phyloP scores from a whole-genome alignment of 2,329 filamentous ascomycete genomes.

The Paraphoma chrysanthemicola region DNA sequence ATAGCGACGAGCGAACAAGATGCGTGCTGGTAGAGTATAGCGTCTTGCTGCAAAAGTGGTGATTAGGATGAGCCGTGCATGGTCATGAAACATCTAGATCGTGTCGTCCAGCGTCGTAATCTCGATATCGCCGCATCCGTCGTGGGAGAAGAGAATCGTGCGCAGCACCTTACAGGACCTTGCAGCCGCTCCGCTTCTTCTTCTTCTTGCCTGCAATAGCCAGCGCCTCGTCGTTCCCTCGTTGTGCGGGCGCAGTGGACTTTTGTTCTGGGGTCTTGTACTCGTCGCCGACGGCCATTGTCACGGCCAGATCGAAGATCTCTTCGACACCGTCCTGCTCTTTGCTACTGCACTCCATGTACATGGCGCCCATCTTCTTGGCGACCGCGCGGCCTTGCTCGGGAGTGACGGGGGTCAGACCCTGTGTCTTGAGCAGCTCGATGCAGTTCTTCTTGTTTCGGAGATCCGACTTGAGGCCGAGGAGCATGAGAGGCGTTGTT shows the following conservation, averaged over 20 bases:
- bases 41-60: slow-evolving; percentile 10
- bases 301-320: slow-evolving; percentile 91
- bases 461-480: slow-evolving; percentile 96
- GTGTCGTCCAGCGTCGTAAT: slow-evolving; percentile 50
- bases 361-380: slow-evolving; percentile 90
- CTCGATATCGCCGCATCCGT: slow-evolving; percentile 36
- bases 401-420: slow-evolving; percentile 89
- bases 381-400: slow-evolving; percentile 90
- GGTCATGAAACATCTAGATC: slow-evolving; percentile 50
- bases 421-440: slow-evolving; percentile 97
- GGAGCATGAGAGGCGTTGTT: slow-evolving; percentile 92
- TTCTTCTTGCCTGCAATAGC: slow-evolving; percentile 45
- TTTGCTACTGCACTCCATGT: slow-evolving; percentile 99
- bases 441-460: slow-evolving; percentile 96
- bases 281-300: slow-evolving; percentile 83
- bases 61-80: slow-evolving; percentile 33
- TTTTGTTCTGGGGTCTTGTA: slow-evolving; percentile 39
- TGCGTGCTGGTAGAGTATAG: not conserved
- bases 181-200: slow-evolving; percentile 50
- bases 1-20: not conserved
- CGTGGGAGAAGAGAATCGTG: slow-evolving; percentile 20
- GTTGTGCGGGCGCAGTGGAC: slow-evolving; percentile 16
- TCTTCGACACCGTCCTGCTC: slow-evolving; percentile 96
- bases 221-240: slow-evolving; percentile 29
- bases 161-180: slow-evolving; percentile 41